Percentiles rank a stretch among this genome's conserved stretches.
These are phyloP conservation scores for Cryptomeria japonica DNA, from an alignment of 75 land plant species.

Conservation along the genomic window DNA sequence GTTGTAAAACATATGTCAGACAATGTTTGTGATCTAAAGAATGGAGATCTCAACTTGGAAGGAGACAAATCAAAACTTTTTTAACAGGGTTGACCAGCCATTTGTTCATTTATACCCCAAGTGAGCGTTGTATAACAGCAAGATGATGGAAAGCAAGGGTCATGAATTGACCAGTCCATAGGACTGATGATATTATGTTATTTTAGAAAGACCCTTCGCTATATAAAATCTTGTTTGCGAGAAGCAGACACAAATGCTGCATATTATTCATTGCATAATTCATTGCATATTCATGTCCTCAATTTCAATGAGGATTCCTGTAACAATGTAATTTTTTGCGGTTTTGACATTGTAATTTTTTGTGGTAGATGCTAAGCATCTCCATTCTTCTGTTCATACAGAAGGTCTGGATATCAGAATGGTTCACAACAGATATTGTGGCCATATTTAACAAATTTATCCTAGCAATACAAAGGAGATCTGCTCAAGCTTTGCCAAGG, in stretches of 20 bases:
- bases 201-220: background rate
- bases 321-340: conserved; percentile 1
- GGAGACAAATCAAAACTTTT: background rate
- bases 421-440: background rate
- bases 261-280: conserved; percentile 6
- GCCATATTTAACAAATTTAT: background rate
- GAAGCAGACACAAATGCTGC: background rate
- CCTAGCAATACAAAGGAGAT: background rate
- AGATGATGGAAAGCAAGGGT: background rate
- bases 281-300: background rate
- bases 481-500: background rate
- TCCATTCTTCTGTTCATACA: conserved; percentile 1
- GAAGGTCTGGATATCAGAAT: background rate
- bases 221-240: background rate
- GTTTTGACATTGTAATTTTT: background rate
- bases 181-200: background rate
- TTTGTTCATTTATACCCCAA: background rate
- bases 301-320: conserved; percentile 7
- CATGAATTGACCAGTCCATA: background rate
- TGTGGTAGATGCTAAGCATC: conserved; percentile 10
- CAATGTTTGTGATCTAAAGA: conserved; percentile 10
- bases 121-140: background rate
- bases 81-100: background rate
- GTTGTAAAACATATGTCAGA: conserved; percentile 40
- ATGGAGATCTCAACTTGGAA: background rate